Evolutionary conservation across 1,284 basidiomycete genomes (phyloP), one percentile per base, ranked within the genome.

Genomic region (Porogramme epimiltina): DNA sequence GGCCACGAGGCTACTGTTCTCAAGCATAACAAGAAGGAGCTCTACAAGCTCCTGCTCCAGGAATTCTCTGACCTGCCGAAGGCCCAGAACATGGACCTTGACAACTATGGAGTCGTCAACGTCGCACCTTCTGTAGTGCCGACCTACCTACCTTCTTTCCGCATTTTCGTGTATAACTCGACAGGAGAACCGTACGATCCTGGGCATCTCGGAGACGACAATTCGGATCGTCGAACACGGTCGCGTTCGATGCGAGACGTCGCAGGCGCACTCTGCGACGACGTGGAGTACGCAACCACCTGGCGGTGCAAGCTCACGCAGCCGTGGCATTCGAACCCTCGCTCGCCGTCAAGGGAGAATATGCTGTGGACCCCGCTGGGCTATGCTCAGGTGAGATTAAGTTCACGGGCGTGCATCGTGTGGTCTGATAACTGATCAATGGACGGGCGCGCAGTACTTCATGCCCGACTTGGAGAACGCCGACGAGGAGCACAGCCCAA

Each of bases 101-200:
- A 84, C 63, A 78, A 88, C 60, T 91, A 86, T 62, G 81, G 80
- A 3, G 83, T 90, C 20, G 79, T 93, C 57, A 92, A 91, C 64
- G 87, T 92, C 26, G 80, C 81, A 33, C 89, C 92, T 8, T 82
- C 88, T 38, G 83, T 95, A 25, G 88, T 96, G 49, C 94, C 94
- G n/a, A 93, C 93, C 45, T 96, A 91, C 69, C 71, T 91, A 41
- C 93, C 95, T 2, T 81, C 87, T 10, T 85, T 95, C 59, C 77
- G 94, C 55, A 78, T 96, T 3, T 96, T 86, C 74, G 81, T 83
- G 61, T 92, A 92, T 75, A 93, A 93, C 64, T 73, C 82, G 26
- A 84, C 85, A 2, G 80, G 77, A 13, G 68, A 64, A 10, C 52
- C 59, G 33, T 67, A 65, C 31, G 59, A 52, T 10, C 55, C 65